A percentile compares a stretch with the other conserved stretches of the same genome.
Evolutionary conservation across 2,329 filamentous ascomycete species (phyloP).

Genomic region (Pestalotiopsis sp.): DNA sequence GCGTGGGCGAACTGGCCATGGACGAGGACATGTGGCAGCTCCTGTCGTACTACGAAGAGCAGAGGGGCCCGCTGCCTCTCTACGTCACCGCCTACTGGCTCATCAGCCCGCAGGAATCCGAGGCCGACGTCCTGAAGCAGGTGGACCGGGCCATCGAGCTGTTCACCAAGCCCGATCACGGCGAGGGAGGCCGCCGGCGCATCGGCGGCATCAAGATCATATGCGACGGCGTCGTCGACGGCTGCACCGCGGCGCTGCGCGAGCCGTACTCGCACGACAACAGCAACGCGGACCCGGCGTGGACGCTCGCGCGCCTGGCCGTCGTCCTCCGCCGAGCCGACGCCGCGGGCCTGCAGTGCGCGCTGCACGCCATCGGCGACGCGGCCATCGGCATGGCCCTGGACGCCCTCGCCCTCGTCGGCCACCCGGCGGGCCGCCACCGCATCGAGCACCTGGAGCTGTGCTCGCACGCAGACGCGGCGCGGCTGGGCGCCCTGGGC

Average conservation of each 20-base stretch:
- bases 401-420: constrained; percentile 47
- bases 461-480: constrained; percentile 52
- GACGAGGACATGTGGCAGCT: constrained; percentile 60
- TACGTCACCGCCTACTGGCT: constrained; percentile 60
- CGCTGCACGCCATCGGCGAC: constrained; percentile 66
- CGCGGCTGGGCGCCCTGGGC: constrained; percentile 53
- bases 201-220: constrained; percentile 65
- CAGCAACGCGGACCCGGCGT: constrained; percentile 50
- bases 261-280: constrained; percentile 56
- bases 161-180: constrained; percentile 22
- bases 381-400: constrained; percentile 58
- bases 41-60: constrained; percentile 42
- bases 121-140: constrained; percentile 46
- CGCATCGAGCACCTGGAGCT: constrained; percentile 67
- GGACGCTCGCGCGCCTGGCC: constrained; percentile 50
- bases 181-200: constrained; percentile 38
- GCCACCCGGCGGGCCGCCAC: constrained; percentile 49
- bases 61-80: constrained; percentile 35
- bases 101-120: constrained; percentile 48
- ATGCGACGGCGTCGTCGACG: constrained; percentile 64
- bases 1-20: constrained; percentile 64
- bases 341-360: constrained; percentile 55
- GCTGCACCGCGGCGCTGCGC: constrained; percentile 60
- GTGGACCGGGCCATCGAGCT: constrained; percentile 53
- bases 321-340: constrained; percentile 54